Percentiles rank a stretch among this genome's conserved stretches.
These are phyloP conservation scores for Hyphopichia pseudoburtonii DNA, from an alignment of 1,139 yeast species.

Conservation along the genomic window DNA sequence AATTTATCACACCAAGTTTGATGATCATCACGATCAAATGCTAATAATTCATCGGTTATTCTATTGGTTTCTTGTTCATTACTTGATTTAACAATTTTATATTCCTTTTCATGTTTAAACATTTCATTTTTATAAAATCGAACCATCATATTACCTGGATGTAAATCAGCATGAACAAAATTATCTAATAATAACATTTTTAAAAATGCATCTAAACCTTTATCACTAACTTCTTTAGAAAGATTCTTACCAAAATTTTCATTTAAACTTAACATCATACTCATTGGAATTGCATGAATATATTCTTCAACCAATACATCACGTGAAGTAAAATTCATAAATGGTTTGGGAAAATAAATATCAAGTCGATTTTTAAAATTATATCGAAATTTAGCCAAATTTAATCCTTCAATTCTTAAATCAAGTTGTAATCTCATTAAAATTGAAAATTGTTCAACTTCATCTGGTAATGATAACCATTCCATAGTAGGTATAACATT, in stretches of 20 bases:
- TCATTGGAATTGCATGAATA: constrained; percentile 81
- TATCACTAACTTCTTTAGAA: constrained; percentile 78
- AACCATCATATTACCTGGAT: constrained; percentile 92
- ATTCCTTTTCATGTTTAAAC: constrained; percentile 45
- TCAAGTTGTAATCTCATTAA: constrained; percentile 90
- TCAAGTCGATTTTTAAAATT: constrained; percentile 61
- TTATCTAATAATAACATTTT: constrained; percentile 91
- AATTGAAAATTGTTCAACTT: constrained; percentile 81
- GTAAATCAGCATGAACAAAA: constrained; percentile 93
- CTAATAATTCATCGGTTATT: constrained; percentile 47
- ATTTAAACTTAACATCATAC: constrained; percentile 49
- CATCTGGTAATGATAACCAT: constrained; percentile 94
- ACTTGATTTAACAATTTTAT: constrained; percentile 46
- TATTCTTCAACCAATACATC: constrained; percentile 84
- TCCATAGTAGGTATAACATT: constrained; percentile 89
- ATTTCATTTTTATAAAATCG: constrained; percentile 61
- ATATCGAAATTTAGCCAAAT: constrained; percentile 64
- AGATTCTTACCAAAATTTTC: constrained; percentile 52
- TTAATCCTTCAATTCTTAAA: constrained; percentile 83
- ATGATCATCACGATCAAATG: constrained; percentile 32
- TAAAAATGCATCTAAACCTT: constrained; percentile 85
- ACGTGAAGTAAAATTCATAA: constrained; percentile 61
- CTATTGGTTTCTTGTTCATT: constrained; percentile 49
- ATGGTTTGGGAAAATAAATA: constrained; percentile 82
- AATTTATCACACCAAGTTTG: constrained; percentile 55